Percentiles rank a stretch among this genome's conserved stretches.
Evolutionary conservation across 163 green algal genomes (phyloP).

Genomic region (Chlorella variabilis): DNA sequence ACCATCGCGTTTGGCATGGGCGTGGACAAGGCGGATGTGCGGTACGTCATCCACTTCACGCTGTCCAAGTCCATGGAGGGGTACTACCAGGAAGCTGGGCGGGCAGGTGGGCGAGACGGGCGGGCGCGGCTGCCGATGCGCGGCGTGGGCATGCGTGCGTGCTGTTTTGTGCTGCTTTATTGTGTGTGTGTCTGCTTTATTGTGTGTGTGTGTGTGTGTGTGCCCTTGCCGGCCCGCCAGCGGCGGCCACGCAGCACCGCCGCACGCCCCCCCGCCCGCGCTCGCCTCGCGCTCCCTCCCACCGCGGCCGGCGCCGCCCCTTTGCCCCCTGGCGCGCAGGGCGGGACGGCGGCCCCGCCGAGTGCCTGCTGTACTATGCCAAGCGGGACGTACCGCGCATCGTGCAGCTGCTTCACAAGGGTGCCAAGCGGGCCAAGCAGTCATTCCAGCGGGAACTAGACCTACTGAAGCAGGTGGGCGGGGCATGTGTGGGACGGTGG

Average conservation of each 20-base stretch:
- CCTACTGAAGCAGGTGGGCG: slow-evolving; percentile 50
- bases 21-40: slow-evolving; percentile 90
- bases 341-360: slow-evolving; percentile 71
- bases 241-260: neutral
- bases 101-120: slow-evolving; percentile 38
- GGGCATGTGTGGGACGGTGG: no score
- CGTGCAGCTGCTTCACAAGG: slow-evolving; percentile 62
- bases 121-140: no score
- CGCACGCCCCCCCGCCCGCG: neutral
- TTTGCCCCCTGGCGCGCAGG: slow-evolving; percentile 51
- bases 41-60: slow-evolving; percentile 82
- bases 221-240: no score
- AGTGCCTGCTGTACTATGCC: slow-evolving; percentile 80
- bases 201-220: no score
- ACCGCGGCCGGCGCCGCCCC: neutral
- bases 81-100: slow-evolving; percentile 73
- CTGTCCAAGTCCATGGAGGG: slow-evolving; percentile 73
- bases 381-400: slow-evolving; percentile 61
- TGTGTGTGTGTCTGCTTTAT: no score
- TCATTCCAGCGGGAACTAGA: slow-evolving; percentile 51
- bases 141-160: no score
- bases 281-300: neutral
- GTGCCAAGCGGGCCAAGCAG: slow-evolving; percentile 31
- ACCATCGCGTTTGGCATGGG: slow-evolving; percentile 97
- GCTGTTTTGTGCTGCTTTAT: no score